Evolutionary conservation across 2,329 filamentous ascomycete genomes (phyloP), one percentile per base, ranked within the genome.

Genomic region (Dactylellina parvicollis): DNA sequence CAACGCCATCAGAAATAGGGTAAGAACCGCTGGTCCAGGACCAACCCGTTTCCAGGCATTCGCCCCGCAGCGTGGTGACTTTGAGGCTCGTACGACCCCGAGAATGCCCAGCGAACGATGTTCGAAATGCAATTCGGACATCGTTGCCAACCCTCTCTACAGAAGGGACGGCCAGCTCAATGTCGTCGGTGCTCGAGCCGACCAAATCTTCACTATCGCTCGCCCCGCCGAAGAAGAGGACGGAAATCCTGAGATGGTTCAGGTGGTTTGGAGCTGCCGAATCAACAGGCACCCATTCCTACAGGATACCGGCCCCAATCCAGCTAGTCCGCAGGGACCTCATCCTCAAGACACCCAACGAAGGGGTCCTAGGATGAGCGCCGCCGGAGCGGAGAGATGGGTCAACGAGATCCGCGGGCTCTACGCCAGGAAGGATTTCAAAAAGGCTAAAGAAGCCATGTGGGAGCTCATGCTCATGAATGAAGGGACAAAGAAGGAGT

Each of bases 211-310:
- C 8, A 49, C 36, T 4, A 8, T 59, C 8, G 9, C 30, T 8
- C 28, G 34, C 4, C 38, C 38, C 1, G 24, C 14, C 2, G 47
- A 73, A 36, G 34, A 44, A 10, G 54, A n/a, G n/a, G n/a, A 61
- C 7, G 69, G 69, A 22, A 38, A 46, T 16, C 26, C 60, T 2
- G 14, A 36, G n/a, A 50, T 38, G 1, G 22, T 42, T 2, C 20
- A 66, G 24, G 50, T 73, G 54, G 69, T 60, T 34, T 73, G 69
- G 69, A 59, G 60, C 18, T 73, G 69, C 20, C 50, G 69, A 24
- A 73, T 73, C 47, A 73, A 73, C 28, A 36, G 60, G 28, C 69
- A 73, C 18, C 34, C 42, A 14, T 44, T 20, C 9, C 40, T 57
- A 2, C 38, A 38, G 30, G 18, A 36, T 20, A 9, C 7, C 28